Percentiles rank a stretch among this genome's conserved stretches.
Evolutionary conservation across 495 filamentous ascomycete genomes (phyloP).

Genomic region (Penicillium subrubescens): DNA sequence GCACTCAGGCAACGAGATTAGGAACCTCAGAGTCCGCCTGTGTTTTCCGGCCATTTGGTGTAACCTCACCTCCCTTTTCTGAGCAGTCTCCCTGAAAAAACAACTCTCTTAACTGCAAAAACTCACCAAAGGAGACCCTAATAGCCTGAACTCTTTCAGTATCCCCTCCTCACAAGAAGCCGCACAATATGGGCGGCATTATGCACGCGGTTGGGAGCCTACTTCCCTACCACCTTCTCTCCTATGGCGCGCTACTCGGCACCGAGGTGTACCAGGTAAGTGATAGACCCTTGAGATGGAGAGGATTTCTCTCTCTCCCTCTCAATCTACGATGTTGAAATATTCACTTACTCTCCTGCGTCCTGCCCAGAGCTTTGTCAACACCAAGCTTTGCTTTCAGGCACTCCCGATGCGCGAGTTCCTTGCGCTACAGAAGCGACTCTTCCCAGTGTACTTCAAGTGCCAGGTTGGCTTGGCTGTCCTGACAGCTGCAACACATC

Average conservation of each 20-base stretch:
- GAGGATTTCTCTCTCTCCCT: not conserved
- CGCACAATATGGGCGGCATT: conserved; percentile 19
- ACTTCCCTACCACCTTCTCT: conserved; percentile 51
- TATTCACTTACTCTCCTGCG: not conserved
- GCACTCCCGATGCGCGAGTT: conserved; percentile 52
- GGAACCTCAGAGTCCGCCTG: not conserved
- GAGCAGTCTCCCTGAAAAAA: not conserved
- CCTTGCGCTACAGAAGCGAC: conserved; percentile 49
- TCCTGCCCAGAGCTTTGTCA: conserved; percentile 47
- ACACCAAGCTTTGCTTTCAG: conserved; percentile 52
- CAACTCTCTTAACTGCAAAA: not conserved
- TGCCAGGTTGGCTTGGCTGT: conserved; percentile 45
- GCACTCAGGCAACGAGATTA: conserved; percentile 11
- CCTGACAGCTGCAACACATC: conserved; percentile 48
- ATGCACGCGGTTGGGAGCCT: conserved; percentile 23
- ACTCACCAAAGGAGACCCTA: not conserved
- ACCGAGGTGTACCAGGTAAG: conserved; percentile 50
- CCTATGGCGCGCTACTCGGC: conserved; percentile 56
- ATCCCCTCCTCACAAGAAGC: not conserved
- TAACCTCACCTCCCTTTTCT: not conserved
- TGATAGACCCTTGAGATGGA: too few species aligned
- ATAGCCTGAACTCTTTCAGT: not conserved
- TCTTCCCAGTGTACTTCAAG: conserved; percentile 59
- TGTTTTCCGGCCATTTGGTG: conserved; percentile 1
- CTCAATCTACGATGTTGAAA: not conserved